Conservation (phyloP, 2,329 filamentous ascomycete species). For the Juglanconis oblonga region DNA sequence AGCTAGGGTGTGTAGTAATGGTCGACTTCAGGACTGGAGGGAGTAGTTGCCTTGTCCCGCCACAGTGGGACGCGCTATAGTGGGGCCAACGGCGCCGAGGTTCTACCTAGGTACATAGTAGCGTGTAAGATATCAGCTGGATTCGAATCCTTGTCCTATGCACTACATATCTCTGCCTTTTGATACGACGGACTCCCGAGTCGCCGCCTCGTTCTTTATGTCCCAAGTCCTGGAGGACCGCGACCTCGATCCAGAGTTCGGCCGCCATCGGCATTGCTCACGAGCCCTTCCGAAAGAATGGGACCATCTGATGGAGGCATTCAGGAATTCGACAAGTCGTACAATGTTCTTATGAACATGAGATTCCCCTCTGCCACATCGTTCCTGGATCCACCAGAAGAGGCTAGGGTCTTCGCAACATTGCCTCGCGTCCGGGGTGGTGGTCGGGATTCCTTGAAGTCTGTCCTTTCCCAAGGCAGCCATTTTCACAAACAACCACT, state of each 20-base stretch:
- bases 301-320: neutral
- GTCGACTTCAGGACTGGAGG: neutral
- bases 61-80: neutral
- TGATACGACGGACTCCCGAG: too few relatives aligned
- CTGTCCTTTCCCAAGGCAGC: constrained; percentile 14
- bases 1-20: neutral
- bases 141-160: too few relatives aligned
- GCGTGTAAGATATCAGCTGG: too few relatives aligned
- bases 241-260: too few relatives aligned
- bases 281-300: neutral
- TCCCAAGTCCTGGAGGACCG: too few relatives aligned
- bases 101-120: too few relatives aligned
- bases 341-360: neutral
- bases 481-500: neutral
- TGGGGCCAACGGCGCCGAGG: too few relatives aligned
- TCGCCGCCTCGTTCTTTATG: too few relatives aligned
- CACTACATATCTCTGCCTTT: too few relatives aligned
- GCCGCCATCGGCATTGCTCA: neutral
- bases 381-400: neutral
- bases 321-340: neutral
- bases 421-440: neutral
- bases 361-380: neutral
- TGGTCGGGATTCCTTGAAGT: neutral
- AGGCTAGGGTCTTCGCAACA: neutral
- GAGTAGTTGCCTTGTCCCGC: constrained; percentile 1